phyloP scores from a whole-genome alignment of 164 flowering plant genomes.

The Stephania japonica region DNA sequence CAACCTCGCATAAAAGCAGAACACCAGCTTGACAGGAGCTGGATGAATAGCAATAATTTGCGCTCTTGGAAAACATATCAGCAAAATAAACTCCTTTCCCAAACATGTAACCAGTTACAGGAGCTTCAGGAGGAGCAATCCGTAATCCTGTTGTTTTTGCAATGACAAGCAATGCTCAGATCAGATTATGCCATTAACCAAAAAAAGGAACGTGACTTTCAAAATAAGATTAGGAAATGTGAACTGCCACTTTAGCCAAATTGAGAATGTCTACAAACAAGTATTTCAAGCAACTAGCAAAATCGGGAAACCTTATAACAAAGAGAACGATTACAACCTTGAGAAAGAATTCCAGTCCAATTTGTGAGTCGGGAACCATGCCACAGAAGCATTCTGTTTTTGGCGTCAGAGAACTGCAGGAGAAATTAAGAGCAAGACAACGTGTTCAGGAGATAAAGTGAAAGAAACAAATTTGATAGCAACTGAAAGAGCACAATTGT shows the following conservation, averaged over 20 bases:
- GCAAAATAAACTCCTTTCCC: constrained; percentile 99
- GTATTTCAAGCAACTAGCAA: not conserved
- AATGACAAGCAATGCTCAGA: not conserved
- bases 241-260: not conserved
- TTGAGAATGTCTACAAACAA: not conserved
- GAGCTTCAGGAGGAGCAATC: constrained; percentile 97
- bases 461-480: not conserved
- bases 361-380: constrained; percentile 97
- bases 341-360: constrained; percentile 91
- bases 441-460: not conserved
- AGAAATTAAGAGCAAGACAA: constrained; percentile 3
- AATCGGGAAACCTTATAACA: not conserved
- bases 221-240: not conserved
- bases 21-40: constrained; percentile 48
- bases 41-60: constrained; percentile 76
- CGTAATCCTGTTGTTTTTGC: constrained; percentile 58
- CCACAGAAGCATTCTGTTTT: constrained; percentile 91
- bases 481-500: constrained; percentile 1
- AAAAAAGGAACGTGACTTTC: not conserved
- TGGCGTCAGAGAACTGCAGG: constrained; percentile 53
- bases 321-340: constrained; percentile 40
- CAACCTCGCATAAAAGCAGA: constrained; percentile 91
- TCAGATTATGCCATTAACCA: not conserved
- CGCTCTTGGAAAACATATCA: constrained; percentile 99
- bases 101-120: constrained; percentile 91